These are phyloP conservation scores for Phylloporus scabripes DNA, from an alignment of 768 basidiomycete species.

Conservation along the genomic window DNA sequence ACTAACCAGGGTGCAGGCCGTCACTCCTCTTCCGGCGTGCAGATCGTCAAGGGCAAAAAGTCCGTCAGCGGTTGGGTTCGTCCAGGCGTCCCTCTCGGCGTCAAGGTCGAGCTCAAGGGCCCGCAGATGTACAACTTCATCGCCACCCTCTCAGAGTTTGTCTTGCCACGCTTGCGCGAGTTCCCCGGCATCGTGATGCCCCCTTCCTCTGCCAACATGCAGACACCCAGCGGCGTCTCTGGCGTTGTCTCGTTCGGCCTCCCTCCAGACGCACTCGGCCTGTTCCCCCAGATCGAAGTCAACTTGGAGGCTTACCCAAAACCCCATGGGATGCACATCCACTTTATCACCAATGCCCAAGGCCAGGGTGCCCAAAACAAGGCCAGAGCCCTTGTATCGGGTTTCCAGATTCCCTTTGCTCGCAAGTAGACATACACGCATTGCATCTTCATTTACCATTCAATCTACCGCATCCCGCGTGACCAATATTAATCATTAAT, in stretches of 20 bases:
- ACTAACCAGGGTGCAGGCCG: conserved; percentile 67
- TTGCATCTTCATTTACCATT: not conserved
- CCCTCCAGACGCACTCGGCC: conserved; percentile 72
- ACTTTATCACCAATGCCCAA: conserved; percentile 83
- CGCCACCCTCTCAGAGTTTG: conserved; percentile 83
- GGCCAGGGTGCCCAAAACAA: conserved; percentile 89
- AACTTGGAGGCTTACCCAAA: conserved; percentile 87
- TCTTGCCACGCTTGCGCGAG: conserved; percentile 89
- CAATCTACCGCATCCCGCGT: conserved; percentile 8
- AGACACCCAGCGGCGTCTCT: conserved; percentile 70
- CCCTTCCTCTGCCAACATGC: conserved; percentile 59
- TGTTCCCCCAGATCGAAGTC: conserved; percentile 96
- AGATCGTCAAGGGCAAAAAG: conserved; percentile 67
- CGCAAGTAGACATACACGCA: conserved; percentile 30
- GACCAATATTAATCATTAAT: conserved; percentile 22
- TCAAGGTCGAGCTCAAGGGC: conserved; percentile 86
- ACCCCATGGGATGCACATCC: conserved; percentile 86
- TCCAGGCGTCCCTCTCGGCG: conserved; percentile 75
- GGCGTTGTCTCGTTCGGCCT: conserved; percentile 91
- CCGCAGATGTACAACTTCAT: conserved; percentile 95
- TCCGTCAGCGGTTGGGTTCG: conserved; percentile 79
- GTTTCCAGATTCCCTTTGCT: conserved; percentile 87
- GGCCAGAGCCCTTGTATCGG: conserved; percentile 82
- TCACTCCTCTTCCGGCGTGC: conserved; percentile 66
- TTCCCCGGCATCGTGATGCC: conserved; percentile 81